phyloP scores from a whole-genome alignment of 2,329 filamentous ascomycete species.

The Elsinoe fawcettii region DNA sequence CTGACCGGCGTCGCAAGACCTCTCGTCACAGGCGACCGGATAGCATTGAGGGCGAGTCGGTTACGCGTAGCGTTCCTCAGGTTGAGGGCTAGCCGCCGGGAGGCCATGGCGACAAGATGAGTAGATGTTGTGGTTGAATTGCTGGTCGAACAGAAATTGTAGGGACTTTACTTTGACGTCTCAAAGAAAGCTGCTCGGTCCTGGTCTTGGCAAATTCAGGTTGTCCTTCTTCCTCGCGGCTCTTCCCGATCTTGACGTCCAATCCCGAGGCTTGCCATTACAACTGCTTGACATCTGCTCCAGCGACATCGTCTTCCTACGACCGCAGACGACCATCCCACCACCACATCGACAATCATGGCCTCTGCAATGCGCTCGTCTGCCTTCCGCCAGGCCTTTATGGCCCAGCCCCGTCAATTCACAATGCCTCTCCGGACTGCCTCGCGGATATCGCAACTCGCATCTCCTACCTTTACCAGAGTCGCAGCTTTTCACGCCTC shows the following conservation, averaged over 20 bases:
- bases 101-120: constrained; percentile 62
- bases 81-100: constrained; percentile 92
- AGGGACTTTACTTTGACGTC: neutral
- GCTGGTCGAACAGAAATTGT: constrained; percentile 10
- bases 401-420: constrained; percentile 33
- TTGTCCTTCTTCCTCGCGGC: neutral
- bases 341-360: constrained; percentile 34
- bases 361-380: constrained; percentile 46
- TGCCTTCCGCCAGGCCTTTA: constrained; percentile 42
- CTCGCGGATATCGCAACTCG: constrained; percentile 20
- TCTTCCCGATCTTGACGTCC: constrained; percentile 6
- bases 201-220: constrained; percentile 5
- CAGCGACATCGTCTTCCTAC: neutral
- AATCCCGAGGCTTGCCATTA: constrained; percentile 15
- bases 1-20: constrained; percentile 80
- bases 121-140: constrained; percentile 33
- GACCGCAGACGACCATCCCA: constrained; percentile 18
- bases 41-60: constrained; percentile 71
- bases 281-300: neutral
- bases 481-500: constrained; percentile 83
- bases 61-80: constrained; percentile 83
- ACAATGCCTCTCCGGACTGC: constrained; percentile 11
- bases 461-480: constrained; percentile 36
- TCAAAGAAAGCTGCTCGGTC: constrained; percentile 1
- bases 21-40: constrained; percentile 66